Evolutionary conservation across 108 stramenopile species (phyloP), one percentile per base, ranked within the genome.

Genomic region (Skeletonema tropicum): DNA sequence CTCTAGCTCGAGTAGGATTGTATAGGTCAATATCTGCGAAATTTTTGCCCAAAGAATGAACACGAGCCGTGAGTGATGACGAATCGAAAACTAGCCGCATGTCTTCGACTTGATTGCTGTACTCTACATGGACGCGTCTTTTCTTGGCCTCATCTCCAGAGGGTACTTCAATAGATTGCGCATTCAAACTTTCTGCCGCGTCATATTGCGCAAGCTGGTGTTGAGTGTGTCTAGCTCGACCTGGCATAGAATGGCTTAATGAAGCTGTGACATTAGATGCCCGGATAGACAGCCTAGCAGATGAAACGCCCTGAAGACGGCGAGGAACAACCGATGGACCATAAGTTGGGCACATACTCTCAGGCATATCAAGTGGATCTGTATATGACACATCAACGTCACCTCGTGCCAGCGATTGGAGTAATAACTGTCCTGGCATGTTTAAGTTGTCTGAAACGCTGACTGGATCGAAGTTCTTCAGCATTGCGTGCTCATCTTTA

Each of bases 251-350:
- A 36, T n/a, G 25, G 46, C 63, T 68, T 3, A 62, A 64, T 14
- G 57, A 55, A 17, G 46, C 52, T 42, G 64, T 36, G 7, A n/a
- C 57, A 33, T 39, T 59, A 31, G 57, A 58, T 11, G 41, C 55
- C 42, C 33, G 48, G 48, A 19, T 19, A 6, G 17, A 49, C 48
- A 49, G 3, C 26, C 64, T 49, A 31, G 14, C 26, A 10, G 52
- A 25, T 55, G 29, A 45, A 30, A 66, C 23, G 12, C 49, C 60
- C 9, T 73, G 52, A 39, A 69, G 45, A 26, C 52, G 52, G 25
- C 72, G 72, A 31, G 72, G 79, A n/a, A 80, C 79, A 35, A 73
- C 33, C 30, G 72, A 73, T 11, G 79, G 79, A 3, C 79, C 79
- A 48, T 66, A 80, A 23, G 79, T 73, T 64, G 79, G 79, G 29